Evolutionary conservation across 805 yeast species (phyloP), one percentile per base, ranked within the genome.

Genomic region (Metschnikowia anglica): DNA sequence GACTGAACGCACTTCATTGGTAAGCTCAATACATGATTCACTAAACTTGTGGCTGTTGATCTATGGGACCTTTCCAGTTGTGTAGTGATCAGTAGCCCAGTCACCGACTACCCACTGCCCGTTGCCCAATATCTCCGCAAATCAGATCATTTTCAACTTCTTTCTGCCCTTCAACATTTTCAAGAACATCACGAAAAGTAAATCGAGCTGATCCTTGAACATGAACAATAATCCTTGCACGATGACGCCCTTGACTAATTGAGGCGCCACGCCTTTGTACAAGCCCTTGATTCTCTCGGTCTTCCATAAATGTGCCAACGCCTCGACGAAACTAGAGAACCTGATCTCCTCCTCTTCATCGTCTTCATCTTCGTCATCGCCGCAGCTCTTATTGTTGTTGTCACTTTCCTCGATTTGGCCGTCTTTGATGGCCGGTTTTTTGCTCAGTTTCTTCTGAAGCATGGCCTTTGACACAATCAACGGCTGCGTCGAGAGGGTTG

Each of bases 201-300:
- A 48, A 61, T 72, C 79, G 39, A 79, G 59, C 59, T 83, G 87
- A 53, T 85, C 93, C 63, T 81, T 85, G 64, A 83, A 84, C 82
- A 84, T 85, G 58, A 88, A 84, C 54, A 88, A 70, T 47, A 88
- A 69, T 0, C 96, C 96, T 62, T 88, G 96, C 4, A 87, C 95
- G 32, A 88, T 62, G 2, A 87, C 83, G 1, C 93, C 95, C 69
- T 88, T 88, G 29, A 81, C 61, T 44, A 88, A 70, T 61, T 88
- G 96, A 5, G 95, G 95, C 2, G 80, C 76, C 23, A 88, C 55
- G 2, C 96, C 96, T 66, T 83, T 86, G 79, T 88, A 88, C 48
- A 87, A 67, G 0, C 90, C 82, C 10, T 53, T 49, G 28, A 79
- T 29, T 20, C 86, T 88, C 55, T 86, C 93, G n/a, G 74, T 68